A percentile compares a stretch with the other conserved stretches of the same genome.
Evolutionary conservation across 805 yeast genomes (phyloP).

Genomic region (Kuraishia piskuri): DNA sequence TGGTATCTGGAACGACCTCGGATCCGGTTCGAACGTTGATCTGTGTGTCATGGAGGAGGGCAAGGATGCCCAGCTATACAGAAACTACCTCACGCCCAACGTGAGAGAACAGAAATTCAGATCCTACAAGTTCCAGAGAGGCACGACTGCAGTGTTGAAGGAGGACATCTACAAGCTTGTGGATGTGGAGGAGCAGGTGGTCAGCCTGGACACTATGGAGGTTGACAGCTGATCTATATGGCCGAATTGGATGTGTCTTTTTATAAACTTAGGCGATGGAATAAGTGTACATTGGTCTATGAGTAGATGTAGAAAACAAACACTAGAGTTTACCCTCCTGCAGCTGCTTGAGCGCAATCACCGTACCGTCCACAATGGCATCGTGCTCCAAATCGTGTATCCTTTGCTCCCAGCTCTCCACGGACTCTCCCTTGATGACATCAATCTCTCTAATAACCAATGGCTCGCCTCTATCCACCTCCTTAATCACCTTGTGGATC

Average conservation of each 20-base stretch:
- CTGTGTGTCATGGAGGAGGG: conserved; percentile 94
- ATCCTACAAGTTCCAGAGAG: conserved; percentile 80
- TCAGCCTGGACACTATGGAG: conserved; percentile 42
- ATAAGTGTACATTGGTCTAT: background rate
- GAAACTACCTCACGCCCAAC: conserved; percentile 90
- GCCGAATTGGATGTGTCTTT: background rate
- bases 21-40: conserved; percentile 97
- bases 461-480: conserved; percentile 92
- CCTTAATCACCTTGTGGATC: conserved; percentile 95
- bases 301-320: background rate
- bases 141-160: conserved; percentile 84
- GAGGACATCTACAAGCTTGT: conserved; percentile 58
- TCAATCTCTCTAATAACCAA: conserved; percentile 72
- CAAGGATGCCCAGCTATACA: conserved; percentile 72
- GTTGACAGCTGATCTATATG: conserved; percentile 27
- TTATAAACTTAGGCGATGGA: background rate
- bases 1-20: conserved; percentile 98
- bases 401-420: conserved; percentile 73
- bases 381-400: conserved; percentile 80
- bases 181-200: conserved; percentile 59
- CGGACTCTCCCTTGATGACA: conserved; percentile 59
- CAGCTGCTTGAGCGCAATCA: conserved; percentile 41
- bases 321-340: background rate
- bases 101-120: conserved; percentile 73
- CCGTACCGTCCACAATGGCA: conserved; percentile 91